phyloP scores from a whole-genome alignment of 2,329 filamentous ascomycete genomes.

The Sporothrix brasiliensis region DNA sequence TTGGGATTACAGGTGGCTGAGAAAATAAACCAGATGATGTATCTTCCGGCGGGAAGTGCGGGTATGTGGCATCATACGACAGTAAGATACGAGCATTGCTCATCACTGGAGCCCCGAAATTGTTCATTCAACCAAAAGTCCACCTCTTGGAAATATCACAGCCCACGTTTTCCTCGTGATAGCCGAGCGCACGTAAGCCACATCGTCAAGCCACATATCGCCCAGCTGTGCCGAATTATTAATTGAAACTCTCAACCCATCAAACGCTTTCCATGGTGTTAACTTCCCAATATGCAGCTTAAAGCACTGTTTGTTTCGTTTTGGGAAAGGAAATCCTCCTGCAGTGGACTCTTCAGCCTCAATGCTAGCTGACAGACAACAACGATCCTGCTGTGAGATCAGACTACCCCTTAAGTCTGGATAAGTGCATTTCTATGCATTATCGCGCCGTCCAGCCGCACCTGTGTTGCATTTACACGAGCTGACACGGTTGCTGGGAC shows the following conservation, averaged over 20 bases:
- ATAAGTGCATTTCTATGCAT: not conserved
- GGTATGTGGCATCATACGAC: no score
- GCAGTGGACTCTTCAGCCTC: conserved; percentile 2
- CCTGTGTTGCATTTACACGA: conserved; percentile 15
- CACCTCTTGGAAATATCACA: not conserved
- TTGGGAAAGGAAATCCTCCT: not conserved
- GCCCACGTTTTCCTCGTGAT: not conserved
- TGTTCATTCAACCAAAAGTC: not conserved
- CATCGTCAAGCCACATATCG: conserved; percentile 15
- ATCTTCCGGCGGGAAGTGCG: not conserved
- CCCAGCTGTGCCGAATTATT: not conserved
- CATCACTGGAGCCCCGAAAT: not conserved
- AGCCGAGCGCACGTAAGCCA: not conserved
- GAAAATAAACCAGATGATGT: not conserved
- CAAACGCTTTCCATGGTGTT: conserved; percentile 8
- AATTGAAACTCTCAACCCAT: conserved; percentile 15
- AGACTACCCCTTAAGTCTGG: not conserved
- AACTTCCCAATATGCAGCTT: conserved; percentile 19
- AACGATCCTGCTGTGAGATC: not conserved
- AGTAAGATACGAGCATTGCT: not conserved
- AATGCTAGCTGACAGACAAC: not conserved
- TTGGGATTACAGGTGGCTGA: not conserved
- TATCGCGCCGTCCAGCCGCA: conserved; percentile 12
- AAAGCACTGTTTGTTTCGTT: conserved; percentile 22
- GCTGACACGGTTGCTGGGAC: conserved; percentile 29